Conservation (phyloP, 768 basidiomycete species). For the Lactarius pseudohatsudake region DNA sequence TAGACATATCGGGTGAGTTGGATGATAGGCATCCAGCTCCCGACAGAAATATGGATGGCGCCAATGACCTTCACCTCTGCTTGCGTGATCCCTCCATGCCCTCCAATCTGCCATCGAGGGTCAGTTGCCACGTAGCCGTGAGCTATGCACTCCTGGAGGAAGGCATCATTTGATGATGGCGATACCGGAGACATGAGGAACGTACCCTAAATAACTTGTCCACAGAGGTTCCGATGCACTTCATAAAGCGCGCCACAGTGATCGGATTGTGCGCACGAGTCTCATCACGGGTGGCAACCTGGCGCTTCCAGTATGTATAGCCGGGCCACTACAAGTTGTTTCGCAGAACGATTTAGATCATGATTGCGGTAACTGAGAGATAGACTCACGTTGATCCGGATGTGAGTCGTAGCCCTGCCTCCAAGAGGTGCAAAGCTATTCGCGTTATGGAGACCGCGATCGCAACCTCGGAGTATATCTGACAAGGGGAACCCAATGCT, state of each 20-base stretch:
- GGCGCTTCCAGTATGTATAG: background rate
- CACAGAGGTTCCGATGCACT: background rate
- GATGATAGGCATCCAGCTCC: constrained; percentile 18
- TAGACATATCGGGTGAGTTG: constrained; percentile 8
- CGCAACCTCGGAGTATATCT: constrained; percentile 16
- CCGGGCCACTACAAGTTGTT: constrained; percentile 15
- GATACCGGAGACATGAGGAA: background rate
- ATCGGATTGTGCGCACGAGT: background rate
- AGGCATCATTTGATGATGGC: background rate
- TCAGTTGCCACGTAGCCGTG: background rate
- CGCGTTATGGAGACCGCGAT: background rate
- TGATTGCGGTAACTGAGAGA: background rate
- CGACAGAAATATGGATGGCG: constrained; percentile 14
- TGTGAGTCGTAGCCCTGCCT: background rate
- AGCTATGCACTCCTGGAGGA: background rate
- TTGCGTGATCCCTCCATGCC: background rate
- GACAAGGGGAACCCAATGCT: constrained; percentile 6
- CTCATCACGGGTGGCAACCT: constrained; percentile 13
- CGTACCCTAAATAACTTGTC: constrained; percentile 16
- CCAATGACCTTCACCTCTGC: constrained; percentile 17
- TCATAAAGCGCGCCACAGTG: constrained; percentile 17
- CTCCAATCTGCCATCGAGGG: constrained; percentile 3
- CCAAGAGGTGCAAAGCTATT: background rate
- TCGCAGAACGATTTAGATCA: background rate
- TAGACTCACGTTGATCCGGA: constrained; percentile 11